phyloP scores from a whole-genome alignment of 192 early-diverging fungal species.

The Thamnidium elegans region DNA sequence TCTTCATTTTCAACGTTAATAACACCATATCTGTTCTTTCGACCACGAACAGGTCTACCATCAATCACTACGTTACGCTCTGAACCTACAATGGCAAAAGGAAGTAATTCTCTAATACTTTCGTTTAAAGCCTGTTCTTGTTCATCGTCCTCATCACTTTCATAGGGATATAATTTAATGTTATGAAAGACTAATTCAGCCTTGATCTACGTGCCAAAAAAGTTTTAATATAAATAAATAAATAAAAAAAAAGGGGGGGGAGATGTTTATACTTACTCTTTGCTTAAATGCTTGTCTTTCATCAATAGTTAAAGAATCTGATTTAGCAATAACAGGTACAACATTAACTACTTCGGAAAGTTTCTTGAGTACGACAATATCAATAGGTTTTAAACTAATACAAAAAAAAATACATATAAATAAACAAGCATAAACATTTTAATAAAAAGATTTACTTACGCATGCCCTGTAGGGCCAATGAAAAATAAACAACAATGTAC shows the following conservation, averaged over 20 bases:
- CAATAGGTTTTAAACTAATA: conserved; percentile 75
- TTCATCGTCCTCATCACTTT: conserved; percentile 81
- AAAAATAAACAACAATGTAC: conserved; percentile 96
- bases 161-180: conserved; percentile 86
- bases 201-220: conserved; percentile 58
- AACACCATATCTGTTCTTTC: conserved; percentile 88
- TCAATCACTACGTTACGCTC: conserved; percentile 86
- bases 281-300: conserved; percentile 80
- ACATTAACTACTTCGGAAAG: conserved; percentile 82
- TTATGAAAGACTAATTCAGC: conserved; percentile 90
- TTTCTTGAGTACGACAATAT: conserved; percentile 81
- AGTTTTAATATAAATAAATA: not conserved
- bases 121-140: conserved; percentile 73
- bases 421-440: not conserved
- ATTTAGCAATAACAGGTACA: conserved; percentile 86
- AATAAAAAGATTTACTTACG: conserved; percentile 49
- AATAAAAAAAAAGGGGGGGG: too few relatives aligned
- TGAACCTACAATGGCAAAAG: conserved; percentile 94
- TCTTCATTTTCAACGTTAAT: conserved; percentile 94
- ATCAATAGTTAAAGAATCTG: conserved; percentile 81
- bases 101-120: conserved; percentile 70
- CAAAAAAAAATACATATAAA: not conserved
- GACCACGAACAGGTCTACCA: conserved; percentile 85
- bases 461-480: conserved; percentile 91
- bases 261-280: conserved; percentile 45